phyloP scores from a whole-genome alignment of 257 asterid genomes.

The Nicotiana sylvestris region DNA sequence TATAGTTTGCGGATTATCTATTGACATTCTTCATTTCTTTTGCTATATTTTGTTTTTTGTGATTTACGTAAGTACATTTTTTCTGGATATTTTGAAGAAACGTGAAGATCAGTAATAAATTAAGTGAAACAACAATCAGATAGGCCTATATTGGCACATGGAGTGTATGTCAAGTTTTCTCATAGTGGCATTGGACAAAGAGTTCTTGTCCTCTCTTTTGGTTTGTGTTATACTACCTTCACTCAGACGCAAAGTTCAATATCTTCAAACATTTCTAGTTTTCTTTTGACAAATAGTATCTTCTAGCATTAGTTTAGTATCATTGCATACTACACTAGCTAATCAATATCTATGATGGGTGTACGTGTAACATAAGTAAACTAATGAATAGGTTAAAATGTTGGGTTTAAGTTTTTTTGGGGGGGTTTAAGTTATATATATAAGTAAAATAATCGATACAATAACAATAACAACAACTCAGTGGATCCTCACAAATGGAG shows the following conservation, averaged over 20 bases:
- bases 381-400: too few species aligned
- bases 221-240: not conserved
- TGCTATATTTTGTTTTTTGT: not conserved
- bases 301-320: not conserved
- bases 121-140: not conserved
- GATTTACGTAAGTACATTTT: not conserved
- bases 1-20: too few species aligned
- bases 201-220: not conserved
- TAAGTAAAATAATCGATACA: too few species aligned
- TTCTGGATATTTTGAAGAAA: not conserved
- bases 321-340: not conserved
- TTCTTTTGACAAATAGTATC: not conserved
- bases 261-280: not conserved
- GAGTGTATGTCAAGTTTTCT: not conserved
- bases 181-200: not conserved
- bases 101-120: not conserved
- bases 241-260: not conserved
- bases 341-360: not conserved
- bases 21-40: too few species aligned
- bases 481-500: too few species aligned
- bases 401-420: too few species aligned
- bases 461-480: too few species aligned
- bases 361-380: too few species aligned
- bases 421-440: too few species aligned
- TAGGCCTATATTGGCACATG: not conserved